Percentiles rank a stretch among this genome's conserved stretches.
phyloP scores from a whole-genome alignment of 1,139 yeast species.

The Geotrichum cucujoidarum region DNA sequence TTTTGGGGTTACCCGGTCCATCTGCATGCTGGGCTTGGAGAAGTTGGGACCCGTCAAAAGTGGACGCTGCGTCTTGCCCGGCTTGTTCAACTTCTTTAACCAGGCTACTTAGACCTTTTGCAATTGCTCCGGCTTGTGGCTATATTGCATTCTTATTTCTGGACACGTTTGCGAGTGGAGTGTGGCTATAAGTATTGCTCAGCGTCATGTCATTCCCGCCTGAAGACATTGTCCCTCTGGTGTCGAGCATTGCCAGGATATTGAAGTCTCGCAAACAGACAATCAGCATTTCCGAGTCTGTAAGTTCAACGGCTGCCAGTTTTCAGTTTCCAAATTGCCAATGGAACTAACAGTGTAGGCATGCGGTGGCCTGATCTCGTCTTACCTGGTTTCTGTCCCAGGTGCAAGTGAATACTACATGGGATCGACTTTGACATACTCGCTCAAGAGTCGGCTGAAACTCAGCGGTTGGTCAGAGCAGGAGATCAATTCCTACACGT shows the following conservation, averaged over 20 bases:
- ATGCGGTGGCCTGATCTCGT: constrained; percentile 80
- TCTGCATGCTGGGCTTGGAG: too few relatives aligned
- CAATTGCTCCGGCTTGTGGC: too few relatives aligned
- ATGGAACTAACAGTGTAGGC: constrained; percentile 39
- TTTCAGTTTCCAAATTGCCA: neutral
- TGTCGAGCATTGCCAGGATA: constrained; percentile 52
- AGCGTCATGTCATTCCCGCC: constrained; percentile 58
- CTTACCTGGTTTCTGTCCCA: constrained; percentile 73
- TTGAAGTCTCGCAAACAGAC: constrained; percentile 55
- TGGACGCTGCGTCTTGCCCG: too few relatives aligned
- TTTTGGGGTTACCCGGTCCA: too few relatives aligned
- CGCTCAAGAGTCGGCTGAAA: constrained; percentile 66
- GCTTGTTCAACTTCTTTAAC: too few relatives aligned
- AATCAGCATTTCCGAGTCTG: constrained; percentile 72
- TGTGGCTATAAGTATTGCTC: too few relatives aligned
- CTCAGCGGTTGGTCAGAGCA: constrained; percentile 72
- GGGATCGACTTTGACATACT: constrained; percentile 78
- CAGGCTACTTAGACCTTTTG: too few relatives aligned
- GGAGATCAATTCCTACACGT: constrained; percentile 62
- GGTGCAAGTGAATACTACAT: constrained; percentile 82
- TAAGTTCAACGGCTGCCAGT: constrained; percentile 20
- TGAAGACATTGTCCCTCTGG: constrained; percentile 46
- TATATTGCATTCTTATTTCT: too few relatives aligned
- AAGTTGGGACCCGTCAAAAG: too few relatives aligned
- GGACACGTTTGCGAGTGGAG: too few relatives aligned